Percentiles rank a stretch among this genome's conserved stretches.
Conservation (phyloP, 2,329 filamentous ascomycete species). For the Sporothrix phasma region DNA sequence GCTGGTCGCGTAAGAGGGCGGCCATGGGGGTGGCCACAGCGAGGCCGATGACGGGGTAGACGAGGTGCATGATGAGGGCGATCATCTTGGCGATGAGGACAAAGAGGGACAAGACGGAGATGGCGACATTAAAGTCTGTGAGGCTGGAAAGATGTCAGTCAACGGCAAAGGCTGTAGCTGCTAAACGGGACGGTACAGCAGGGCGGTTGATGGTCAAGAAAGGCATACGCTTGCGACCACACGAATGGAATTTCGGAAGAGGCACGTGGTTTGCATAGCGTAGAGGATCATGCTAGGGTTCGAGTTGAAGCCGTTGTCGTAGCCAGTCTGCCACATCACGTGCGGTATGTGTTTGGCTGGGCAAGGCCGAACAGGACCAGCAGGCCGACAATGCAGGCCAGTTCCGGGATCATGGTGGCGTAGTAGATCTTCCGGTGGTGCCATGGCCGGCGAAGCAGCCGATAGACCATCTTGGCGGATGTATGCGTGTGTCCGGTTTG, state of each 20-base stretch:
- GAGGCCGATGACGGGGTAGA: conserved; percentile 54
- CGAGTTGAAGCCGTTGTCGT: conserved; percentile 62
- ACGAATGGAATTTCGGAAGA: conserved; percentile 54
- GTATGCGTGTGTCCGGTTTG: not conserved
- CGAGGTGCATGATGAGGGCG: conserved; percentile 60
- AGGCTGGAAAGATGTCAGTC: conserved; percentile 33
- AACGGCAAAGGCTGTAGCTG: not conserved
- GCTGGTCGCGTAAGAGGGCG: conserved; percentile 54
- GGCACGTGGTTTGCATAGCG: conserved; percentile 60
- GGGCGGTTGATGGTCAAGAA: too few relatives aligned
- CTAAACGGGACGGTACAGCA: not conserved
- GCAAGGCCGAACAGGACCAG: conserved; percentile 65
- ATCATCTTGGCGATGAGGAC: conserved; percentile 62
- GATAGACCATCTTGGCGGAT: conserved; percentile 35
- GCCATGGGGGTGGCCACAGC: conserved; percentile 48
- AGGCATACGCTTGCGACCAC: conserved; percentile 61
- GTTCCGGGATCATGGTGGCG: conserved; percentile 56
- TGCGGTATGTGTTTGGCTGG: conserved; percentile 62
- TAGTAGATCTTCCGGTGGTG: conserved; percentile 48
- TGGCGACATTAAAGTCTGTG: conserved; percentile 66
- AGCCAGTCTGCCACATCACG: conserved; percentile 63
- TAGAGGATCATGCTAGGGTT: conserved; percentile 60
- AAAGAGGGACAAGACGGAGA: conserved; percentile 67
- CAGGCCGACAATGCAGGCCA: conserved; percentile 52
- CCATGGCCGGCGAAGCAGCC: conserved; percentile 50